Evolutionary conservation across 2,329 filamentous ascomycete genomes (phyloP), one percentile per base, ranked within the genome.

Genomic region (Zymoseptoria brevis): DNA sequence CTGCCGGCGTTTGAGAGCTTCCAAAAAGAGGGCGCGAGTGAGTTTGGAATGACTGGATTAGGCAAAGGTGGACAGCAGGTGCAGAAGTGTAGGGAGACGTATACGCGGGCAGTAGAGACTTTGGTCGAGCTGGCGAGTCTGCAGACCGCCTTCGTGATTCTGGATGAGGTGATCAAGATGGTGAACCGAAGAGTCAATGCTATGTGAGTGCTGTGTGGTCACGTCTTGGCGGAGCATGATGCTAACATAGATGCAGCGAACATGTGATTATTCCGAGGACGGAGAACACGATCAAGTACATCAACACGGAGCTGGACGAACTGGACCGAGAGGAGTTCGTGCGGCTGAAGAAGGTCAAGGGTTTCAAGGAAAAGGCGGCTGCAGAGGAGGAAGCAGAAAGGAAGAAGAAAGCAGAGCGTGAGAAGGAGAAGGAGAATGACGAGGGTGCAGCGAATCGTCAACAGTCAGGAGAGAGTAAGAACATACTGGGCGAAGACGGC

Each of bases 241-340:
- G 59, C 69, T 70, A 55, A 71, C 57, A 50, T 35, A 16, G n/a
- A 26, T 48, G 22, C 66, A 88, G 85, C 70, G 89, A 94, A 75
- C 89, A 95, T 74, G 90, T 99, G 68, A 97, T 99, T 68, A 99
- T 99, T 69, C 94, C 94, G 11, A 84, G 94, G 66, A 99, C 94
- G 13, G 94, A 99, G 75, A 99, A 97, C 72, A 99, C 94, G n/a
- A 99, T 99, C 80, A 96, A 96, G 78, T 99, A 97, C 72, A 97
- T 97, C 81, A 97, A 97, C 78, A 96, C 93, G 0, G 94, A 99
- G 74, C 83, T 99, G 16, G 94, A 99, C 72, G 94, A 99, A 77
- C 81, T 99, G 55, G 95, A 97, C 76, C 85, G 94, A 80, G 94
- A 97, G 74, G 94, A 99, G 74, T 99, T 99, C 75, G 99, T 96